These are phyloP conservation scores for Trapa bicornis DNA, from an alignment of 345 rosid genomes.

Conservation along the genomic window DNA sequence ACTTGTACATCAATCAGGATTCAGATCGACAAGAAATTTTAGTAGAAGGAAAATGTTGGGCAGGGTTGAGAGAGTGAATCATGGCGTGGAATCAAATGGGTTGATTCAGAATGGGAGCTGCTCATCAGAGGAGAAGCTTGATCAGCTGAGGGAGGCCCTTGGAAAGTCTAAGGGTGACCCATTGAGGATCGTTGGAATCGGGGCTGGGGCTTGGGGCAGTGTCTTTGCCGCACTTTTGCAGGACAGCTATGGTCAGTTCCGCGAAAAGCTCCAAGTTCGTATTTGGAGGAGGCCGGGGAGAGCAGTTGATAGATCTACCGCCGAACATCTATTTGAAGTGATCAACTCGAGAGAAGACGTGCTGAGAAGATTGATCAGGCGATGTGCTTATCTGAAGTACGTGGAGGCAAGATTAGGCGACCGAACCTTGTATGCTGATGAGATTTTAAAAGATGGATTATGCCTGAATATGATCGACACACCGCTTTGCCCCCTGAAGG, in stretches of 20 bases:
- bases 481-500: conserved; percentile 69
- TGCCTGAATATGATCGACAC: conserved; percentile 80
- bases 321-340: conserved; percentile 67
- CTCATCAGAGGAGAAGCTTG: conserved; percentile 47
- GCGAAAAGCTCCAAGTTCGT: conserved; percentile 63
- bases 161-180: conserved; percentile 58
- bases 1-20: neutral
- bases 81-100: conserved; percentile 24
- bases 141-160: conserved; percentile 39
- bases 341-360: conserved; percentile 75
- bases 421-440: conserved; percentile 57
- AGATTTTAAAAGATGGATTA: conserved; percentile 74
- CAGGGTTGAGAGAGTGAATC: conserved; percentile 23
- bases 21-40: neutral
- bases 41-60: conserved; percentile 40
- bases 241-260: conserved; percentile 54
- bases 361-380: conserved; percentile 56
- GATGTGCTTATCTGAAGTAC: conserved; percentile 71
- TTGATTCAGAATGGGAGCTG: conserved; percentile 33
- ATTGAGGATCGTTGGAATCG: conserved; percentile 62
- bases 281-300: conserved; percentile 68
- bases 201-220: conserved; percentile 90
- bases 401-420: conserved; percentile 76
- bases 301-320: conserved; percentile 57
- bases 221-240: conserved; percentile 67